A percentile compares a stretch with the other conserved stretches of the same genome.
Evolutionary conservation across 805 yeast species (phyloP).

Genomic region (Starmera pachycereana): DNA sequence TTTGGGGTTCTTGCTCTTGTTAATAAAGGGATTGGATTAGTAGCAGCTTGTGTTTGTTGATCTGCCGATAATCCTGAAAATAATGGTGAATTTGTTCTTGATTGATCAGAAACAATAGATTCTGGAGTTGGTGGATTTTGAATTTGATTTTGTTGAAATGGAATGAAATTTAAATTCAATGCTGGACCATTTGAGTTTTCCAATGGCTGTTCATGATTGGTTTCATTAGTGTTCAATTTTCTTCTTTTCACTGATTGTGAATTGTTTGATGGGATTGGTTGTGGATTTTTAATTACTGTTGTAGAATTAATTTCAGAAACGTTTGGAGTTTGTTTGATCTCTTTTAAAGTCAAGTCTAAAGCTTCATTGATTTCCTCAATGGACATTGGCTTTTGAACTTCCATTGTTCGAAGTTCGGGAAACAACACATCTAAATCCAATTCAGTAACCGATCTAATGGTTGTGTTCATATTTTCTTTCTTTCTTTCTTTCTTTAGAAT

Average conservation of each 20-base stretch:
- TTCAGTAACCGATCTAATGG: constrained; percentile 1
- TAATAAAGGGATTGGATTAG: too few species aligned
- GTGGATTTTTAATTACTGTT: too few species aligned
- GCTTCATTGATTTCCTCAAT: constrained; percentile 26
- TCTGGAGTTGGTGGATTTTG: constrained; percentile 23
- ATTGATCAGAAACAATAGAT: constrained; percentile 23
- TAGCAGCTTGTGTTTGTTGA: too few species aligned
- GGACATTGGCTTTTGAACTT: constrained; percentile 4
- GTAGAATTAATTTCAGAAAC: background rate
- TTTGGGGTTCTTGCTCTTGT: too few species aligned
- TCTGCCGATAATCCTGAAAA: background rate
- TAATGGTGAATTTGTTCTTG: constrained; percentile 11
- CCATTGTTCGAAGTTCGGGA: background rate
- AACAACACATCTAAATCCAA: constrained; percentile 9
- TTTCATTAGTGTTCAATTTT: too few species aligned
- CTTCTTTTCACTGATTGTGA: too few species aligned
- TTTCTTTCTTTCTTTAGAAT: too few species aligned
- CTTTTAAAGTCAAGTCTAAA: constrained; percentile 7
- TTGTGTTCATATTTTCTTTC: too few species aligned
- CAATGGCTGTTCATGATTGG: too few species aligned
- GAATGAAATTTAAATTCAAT: too few species aligned
- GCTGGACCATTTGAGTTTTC: too few species aligned
- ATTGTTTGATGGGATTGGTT: too few species aligned
- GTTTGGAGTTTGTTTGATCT: constrained; percentile 6
- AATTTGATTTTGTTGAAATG: background rate